Evolutionary conservation across 192 early-diverging fungal species (phyloP), one percentile per base, ranked within the genome.

Genomic region (Allomyces macrogynus): DNA sequence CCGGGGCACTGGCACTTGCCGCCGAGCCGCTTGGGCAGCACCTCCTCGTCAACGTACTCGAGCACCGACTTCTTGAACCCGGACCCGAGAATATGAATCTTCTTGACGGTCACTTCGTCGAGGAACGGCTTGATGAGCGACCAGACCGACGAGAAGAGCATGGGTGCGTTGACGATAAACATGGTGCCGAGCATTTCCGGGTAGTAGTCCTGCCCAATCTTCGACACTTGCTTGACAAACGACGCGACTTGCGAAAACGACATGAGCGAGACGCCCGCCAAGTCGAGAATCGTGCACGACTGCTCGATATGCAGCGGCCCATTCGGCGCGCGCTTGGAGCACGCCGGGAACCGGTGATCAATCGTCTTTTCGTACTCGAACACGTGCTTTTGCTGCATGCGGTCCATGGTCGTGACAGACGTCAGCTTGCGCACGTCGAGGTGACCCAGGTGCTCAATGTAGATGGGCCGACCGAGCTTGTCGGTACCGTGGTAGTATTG

Each of bases 101-200:
- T 83, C 23, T 70, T 70, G 67, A 83, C 81, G 24, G 76, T 78
- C 32, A 76, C 78, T 71, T 78, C 77, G 65, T 90, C 88, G 62
- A 90, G 74, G 82, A 86, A 89, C 63, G 74, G 80, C 67, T 83
- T 87, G 62, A 87, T 81, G 62, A 89, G 75, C 24, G 81, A 84
- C 84, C 87, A 90, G n/a, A 84, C 82, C 25, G 79, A 82, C 54
- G 86, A 79, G 79, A 97, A 97, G 60, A 92, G 82, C 65, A 77
- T 82, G 5, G 95, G 95, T 63, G 90, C 86, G 73, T 97, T 97
- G 70, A 97, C 89, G 43, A 97, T 81, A 66, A 85, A 95, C 64
- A 95, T 88, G 67, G 86, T 89, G 68, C 88, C 85, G 65, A 95
- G 78, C 72, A 86, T 89, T 73, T 95, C 95, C 16, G 95, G 95